A percentile compares a stretch with the other conserved stretches of the same genome.
Conservation (phyloP, 305 asterid species). For the Fraxinus albicans region DNA sequence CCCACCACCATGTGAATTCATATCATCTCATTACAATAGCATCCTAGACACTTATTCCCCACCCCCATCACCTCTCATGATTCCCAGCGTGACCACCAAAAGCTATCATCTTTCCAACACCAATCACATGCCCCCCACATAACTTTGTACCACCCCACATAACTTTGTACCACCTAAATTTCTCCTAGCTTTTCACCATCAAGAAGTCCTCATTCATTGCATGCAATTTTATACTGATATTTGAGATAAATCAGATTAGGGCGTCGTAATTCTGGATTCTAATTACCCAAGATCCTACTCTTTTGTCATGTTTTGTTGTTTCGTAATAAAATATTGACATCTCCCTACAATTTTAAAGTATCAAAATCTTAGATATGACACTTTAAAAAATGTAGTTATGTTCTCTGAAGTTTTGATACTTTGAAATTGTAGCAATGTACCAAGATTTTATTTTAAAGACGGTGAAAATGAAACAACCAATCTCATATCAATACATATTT, state of each 20-base stretch:
- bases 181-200: background rate
- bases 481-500: background rate
- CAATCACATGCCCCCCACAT: slow-evolving; percentile 1
- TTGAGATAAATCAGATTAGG: background rate
- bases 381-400: background rate
- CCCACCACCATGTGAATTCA: slow-evolving; percentile 18
- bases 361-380: background rate
- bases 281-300: background rate
- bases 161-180: background rate
- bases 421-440: background rate
- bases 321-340: background rate
- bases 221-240: background rate
- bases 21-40: background rate
- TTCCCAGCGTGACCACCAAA: slow-evolving; percentile 39
- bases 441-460: background rate
- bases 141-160: background rate
- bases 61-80: slow-evolving; percentile 31
- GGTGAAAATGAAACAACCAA: background rate
- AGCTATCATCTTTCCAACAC: slow-evolving; percentile 20
- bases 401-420: background rate
- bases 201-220: slow-evolving; percentile 15
- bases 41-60: slow-evolving; percentile 25
- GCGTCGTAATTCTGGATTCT: too few species aligned
- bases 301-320: background rate
- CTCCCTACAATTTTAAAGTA: background rate